Evolutionary conservation across 305 asterid genomes (phyloP), one percentile per base, ranked within the genome.

Genomic region (Fraxinus sp.): DNA sequence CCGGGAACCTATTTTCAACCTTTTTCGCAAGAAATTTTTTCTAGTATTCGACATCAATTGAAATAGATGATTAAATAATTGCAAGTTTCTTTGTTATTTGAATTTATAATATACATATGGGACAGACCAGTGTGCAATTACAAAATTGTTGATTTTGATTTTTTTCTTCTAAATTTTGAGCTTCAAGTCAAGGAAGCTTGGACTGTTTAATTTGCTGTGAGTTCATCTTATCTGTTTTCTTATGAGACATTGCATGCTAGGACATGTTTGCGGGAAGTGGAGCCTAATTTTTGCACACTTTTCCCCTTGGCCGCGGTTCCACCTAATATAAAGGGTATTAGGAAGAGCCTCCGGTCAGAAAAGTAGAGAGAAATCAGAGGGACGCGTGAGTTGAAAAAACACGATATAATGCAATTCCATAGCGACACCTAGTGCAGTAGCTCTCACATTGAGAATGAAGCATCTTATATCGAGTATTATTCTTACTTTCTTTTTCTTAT

Each of bases 1-100:
- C 97, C 95, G 82, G 98, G 93, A 83, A 37, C 93, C 66, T 5
- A 55, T 36, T 36, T 52, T 57, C 46, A 71, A 75, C 68, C 28
- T 26, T 1, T 52, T 57, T 57, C 68, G 10, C 68, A 57, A 57
- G 24, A 57, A 57, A 18, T 57, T 18, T 57, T 2, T 18, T 57
- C 68, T 57, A 57, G 28, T 18, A 6, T 57, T 18, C 68, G 68
- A 18, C 24, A 7, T 7, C 30, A 57, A 57, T 57, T 57, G 68
- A 18, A 57, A 7, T 26, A 24, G 73, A 64, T 3, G 13, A 28
- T 64, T 10, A 64, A 64, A 26, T 24, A 20, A 64, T 64, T 18
- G 16, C 33, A 22, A 22, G 5, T 24, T 62, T 24, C 30, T 20
- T 62, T 20, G 16, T 22, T 22, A 22, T 22, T 22, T 62, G 33